Base-by-base conservation (phyloP, 2,329 filamentous ascomycete genomes). In the Hawksworthiomyces lignivorus region DNA sequence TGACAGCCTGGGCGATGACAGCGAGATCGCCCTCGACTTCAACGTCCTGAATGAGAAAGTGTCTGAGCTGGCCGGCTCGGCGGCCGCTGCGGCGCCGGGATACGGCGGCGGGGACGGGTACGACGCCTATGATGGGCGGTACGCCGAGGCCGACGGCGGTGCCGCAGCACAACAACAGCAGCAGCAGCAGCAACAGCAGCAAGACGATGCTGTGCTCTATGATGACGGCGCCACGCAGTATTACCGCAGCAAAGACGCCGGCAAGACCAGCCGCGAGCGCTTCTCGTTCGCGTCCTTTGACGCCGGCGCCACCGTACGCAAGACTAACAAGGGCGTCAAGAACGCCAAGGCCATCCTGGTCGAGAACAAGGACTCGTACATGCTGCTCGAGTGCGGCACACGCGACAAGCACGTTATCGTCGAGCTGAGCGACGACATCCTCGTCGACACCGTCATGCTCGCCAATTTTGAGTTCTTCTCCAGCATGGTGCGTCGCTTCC, bases 381-480 rank as follows among this genome's bases (percentile, higher is more conserved):
- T 98, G 87, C 73, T 97, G 34, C 86, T 96, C 50, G 86, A 90
- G 58, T 98, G 92, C 62, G 80, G 81, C 5, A 80, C 80, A 17
- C 70, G 82, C 52, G 90, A 94, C 66, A 97, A 97, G 62, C 96
- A 94, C 57, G 73, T 97, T 49, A 89, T 97, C 46, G 79, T 98
- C 46, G 92, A 98, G 63, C 72, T 98, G 22, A 97, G 87, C 61
- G 87, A 94, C 56, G 77, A 82, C 43, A 78, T 82, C 43, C 73
- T 94, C 33, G 84, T 98, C 45, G 92, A 98, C 58, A 98, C 92
- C 0, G 73, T 98, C 30, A 92, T 97, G n/a, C 72, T 98, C 41
- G 92, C 90, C 48, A 98, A 98, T 60, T 98, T 94, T 54, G 92
- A 98, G 61, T 98, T 98, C 68, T 98, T 98, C 69, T 95, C 88